Percentiles rank a stretch among this genome's conserved stretches.
These are phyloP conservation scores for Fusarium siculi DNA, from an alignment of 2,329 filamentous ascomycete species.

Conservation along the genomic window DNA sequence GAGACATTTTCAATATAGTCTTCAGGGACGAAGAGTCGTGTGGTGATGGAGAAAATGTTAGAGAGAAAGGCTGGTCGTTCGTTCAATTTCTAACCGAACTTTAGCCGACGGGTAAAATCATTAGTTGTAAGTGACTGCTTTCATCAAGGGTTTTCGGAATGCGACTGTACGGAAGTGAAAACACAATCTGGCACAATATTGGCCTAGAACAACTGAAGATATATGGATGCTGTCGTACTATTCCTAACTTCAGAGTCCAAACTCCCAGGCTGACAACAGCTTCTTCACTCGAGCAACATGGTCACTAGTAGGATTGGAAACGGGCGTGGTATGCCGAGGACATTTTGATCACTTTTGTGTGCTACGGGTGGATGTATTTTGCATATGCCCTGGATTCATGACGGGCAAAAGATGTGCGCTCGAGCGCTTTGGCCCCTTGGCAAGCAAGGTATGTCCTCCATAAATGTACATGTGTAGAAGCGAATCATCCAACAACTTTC, in stretches of 20 bases:
- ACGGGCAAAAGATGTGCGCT: slow-evolving; percentile 25
- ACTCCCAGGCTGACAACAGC: background rate
- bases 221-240: background rate
- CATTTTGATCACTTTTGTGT: background rate
- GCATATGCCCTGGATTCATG: slow-evolving; percentile 33
- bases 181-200: background rate
- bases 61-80: background rate
- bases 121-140: slow-evolving; percentile 17
- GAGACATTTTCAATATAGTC: slow-evolving; percentile 72
- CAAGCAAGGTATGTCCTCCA: slow-evolving; percentile 42
- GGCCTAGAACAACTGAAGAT: too few relatives aligned
- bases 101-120: slow-evolving; percentile 18
- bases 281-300: background rate
- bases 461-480: slow-evolving; percentile 46
- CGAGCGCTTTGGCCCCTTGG: slow-evolving; percentile 20
- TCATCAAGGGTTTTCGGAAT: background rate
- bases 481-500: slow-evolving; percentile 39
- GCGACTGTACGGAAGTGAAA: background rate
- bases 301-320: background rate
- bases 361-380: background rate
- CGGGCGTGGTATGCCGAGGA: background rate
- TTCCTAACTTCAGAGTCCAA: background rate
- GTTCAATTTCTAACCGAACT: slow-evolving; percentile 26
- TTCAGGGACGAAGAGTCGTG: background rate
- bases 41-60: slow-evolving; percentile 32